These are phyloP conservation scores for Nannochloropsis gaditana DNA, from an alignment of 108 stramenopile species.

Conservation along the genomic window DNA sequence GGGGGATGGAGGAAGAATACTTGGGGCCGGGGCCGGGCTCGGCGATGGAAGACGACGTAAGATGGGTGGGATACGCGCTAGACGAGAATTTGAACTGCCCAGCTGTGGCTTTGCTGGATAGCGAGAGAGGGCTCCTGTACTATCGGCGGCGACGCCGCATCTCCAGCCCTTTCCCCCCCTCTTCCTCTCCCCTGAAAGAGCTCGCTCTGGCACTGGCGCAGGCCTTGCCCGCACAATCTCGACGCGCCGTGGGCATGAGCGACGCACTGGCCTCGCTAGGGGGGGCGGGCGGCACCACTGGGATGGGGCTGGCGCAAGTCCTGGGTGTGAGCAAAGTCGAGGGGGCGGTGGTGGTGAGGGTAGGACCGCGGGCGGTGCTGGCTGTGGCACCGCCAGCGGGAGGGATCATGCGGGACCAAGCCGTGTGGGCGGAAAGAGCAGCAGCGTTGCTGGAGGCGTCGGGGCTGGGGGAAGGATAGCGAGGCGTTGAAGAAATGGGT, in stretches of 20 bases:
- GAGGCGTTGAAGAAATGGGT: not conserved
- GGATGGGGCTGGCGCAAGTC: not conserved
- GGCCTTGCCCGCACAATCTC: not conserved
- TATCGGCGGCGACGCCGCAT: not conserved
- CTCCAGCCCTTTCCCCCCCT: not conserved
- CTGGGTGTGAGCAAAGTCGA: not conserved
- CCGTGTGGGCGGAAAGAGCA: not conserved
- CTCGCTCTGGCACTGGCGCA: not conserved
- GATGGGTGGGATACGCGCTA: not conserved
- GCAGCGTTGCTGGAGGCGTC: slow-evolving; percentile 1
- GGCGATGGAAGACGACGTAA: not conserved
- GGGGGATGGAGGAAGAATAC: not conserved
- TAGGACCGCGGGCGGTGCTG: not conserved
- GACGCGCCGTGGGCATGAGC: not conserved
- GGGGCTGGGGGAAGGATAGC: not conserved
- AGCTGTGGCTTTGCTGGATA: not conserved
- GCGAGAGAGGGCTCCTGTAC: not conserved
- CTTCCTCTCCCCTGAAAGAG: not conserved
- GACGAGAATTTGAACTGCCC: not conserved
- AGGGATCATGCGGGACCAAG: not conserved
- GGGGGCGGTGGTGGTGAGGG: slow-evolving; percentile 9
- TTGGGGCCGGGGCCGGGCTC: not conserved
- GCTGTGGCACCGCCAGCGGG: not conserved
- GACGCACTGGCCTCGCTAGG: not conserved
- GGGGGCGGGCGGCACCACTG: not conserved